These are phyloP conservation scores for Hypocrella siamensis DNA, from an alignment of 2,329 filamentous ascomycete genomes.

Conservation along the genomic window DNA sequence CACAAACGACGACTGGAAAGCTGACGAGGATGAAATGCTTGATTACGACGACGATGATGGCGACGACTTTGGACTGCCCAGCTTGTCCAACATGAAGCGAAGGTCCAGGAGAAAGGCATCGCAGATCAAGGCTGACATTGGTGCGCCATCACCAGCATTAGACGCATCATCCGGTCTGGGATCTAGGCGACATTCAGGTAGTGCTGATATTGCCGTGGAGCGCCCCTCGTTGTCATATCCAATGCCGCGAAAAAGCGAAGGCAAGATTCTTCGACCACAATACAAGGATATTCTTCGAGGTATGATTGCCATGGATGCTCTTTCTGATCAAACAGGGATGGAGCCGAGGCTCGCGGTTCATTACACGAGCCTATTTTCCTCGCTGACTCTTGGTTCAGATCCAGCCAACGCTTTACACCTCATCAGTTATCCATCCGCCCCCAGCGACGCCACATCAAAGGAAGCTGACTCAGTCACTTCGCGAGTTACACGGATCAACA, in stretches of 20 bases:
- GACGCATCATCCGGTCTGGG: slow-evolving; percentile 22
- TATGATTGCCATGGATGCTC: slow-evolving; percentile 17
- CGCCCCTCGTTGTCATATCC: slow-evolving; percentile 72
- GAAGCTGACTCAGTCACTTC: slow-evolving; percentile 77
- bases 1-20: slow-evolving; percentile 69
- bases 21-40: slow-evolving; percentile 61
- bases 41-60: slow-evolving; percentile 76
- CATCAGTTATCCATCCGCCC: slow-evolving; percentile 70
- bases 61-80: slow-evolving; percentile 90
- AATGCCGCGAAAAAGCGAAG: slow-evolving; percentile 74
- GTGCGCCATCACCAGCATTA: slow-evolving; percentile 18
- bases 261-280: slow-evolving; percentile 89
- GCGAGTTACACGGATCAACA: slow-evolving; percentile 87
- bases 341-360: no score
- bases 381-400: slow-evolving; percentile 22
- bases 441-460: slow-evolving; percentile 60
- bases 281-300: slow-evolving; percentile 89
- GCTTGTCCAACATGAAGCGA: slow-evolving; percentile 78
- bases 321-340: no score
- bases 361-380: no score
- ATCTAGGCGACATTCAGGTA: slow-evolving; percentile 58
- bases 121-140: slow-evolving; percentile 16
- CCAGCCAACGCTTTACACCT: slow-evolving; percentile 91
- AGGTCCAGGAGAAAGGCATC: slow-evolving; percentile 41
- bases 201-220: slow-evolving; percentile 88